phyloP scores from a whole-genome alignment of 164 flowering plant species.

The Kalanchoe fedtschenkoi region DNA sequence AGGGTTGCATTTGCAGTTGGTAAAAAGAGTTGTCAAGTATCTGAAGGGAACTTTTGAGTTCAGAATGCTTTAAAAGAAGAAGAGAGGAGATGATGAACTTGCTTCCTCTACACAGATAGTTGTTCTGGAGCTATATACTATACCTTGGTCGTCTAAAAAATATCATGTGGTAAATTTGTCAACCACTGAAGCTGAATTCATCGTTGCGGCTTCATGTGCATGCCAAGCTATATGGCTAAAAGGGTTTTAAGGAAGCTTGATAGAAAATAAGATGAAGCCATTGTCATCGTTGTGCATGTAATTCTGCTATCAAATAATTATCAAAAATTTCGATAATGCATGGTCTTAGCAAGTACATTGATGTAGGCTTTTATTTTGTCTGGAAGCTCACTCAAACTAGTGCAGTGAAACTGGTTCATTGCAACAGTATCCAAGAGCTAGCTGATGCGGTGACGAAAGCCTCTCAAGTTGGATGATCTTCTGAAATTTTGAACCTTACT shows the following conservation, averaged over 20 bases:
- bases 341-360: neutral
- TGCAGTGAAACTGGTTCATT: too few species aligned
- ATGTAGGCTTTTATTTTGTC: too few species aligned
- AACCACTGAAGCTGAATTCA: constrained; percentile 2
- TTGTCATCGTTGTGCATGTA: neutral
- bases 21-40: neutral
- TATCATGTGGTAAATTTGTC: neutral
- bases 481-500: neutral
- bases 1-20: neutral
- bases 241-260: neutral
- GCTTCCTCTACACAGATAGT: neutral
- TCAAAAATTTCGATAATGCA: constrained; percentile 1
- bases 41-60: neutral
- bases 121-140: neutral
- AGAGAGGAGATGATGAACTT: neutral
- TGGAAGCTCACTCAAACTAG: too few species aligned
- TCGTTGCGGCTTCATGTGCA: neutral
- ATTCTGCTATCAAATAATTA: neutral
- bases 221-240: constrained; percentile 4
- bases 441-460: neutral
- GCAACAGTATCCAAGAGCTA: neutral
- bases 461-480: neutral
- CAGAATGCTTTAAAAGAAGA: neutral
- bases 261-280: neutral
- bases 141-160: constrained; percentile 3